These are phyloP conservation scores for Tuber umbilicatum DNA, from an alignment of 495 filamentous ascomycete genomes.

Conservation along the genomic window DNA sequence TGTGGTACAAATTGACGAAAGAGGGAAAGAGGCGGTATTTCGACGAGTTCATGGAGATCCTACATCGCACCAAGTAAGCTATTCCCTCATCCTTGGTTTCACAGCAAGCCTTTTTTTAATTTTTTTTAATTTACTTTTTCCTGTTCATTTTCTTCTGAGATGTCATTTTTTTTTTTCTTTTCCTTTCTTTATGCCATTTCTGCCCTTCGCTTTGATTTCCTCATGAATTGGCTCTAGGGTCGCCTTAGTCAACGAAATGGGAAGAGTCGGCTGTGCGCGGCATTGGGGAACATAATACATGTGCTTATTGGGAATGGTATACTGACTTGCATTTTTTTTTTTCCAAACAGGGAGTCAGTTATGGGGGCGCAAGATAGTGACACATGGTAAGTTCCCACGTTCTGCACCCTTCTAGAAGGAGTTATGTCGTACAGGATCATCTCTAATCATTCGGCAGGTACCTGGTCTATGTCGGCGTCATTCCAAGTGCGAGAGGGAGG, in stretches of 20 bases:
- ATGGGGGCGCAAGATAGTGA: constrained; percentile 58
- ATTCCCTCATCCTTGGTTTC: background rate
- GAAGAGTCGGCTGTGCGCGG: background rate
- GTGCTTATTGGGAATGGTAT: constrained; percentile 11
- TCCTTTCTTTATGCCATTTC: background rate
- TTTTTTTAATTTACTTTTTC: background rate
- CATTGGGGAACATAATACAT: constrained; percentile 9
- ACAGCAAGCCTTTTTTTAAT: background rate
- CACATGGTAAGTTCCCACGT: constrained; percentile 49
- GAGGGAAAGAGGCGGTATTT: constrained; percentile 69
- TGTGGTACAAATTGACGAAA: constrained; percentile 61
- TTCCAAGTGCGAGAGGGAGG: constrained; percentile 56
- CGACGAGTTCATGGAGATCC: constrained; percentile 65
- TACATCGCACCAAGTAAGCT: constrained; percentile 63
- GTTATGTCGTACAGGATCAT: constrained; percentile 29
- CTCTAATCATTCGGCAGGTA: constrained; percentile 48
- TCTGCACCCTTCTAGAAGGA: constrained; percentile 31
- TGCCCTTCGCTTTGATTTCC: background rate
- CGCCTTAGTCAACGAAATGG: background rate
- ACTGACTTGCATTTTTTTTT: constrained; percentile 25
- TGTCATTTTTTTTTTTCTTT: background rate
- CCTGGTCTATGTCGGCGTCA: constrained; percentile 72
- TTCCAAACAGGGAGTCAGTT: constrained; percentile 25
- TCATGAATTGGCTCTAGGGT: background rate
- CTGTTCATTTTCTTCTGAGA: background rate